Conservation (phyloP, 176 grass and related monocot species). For the Poa annua region DNA sequence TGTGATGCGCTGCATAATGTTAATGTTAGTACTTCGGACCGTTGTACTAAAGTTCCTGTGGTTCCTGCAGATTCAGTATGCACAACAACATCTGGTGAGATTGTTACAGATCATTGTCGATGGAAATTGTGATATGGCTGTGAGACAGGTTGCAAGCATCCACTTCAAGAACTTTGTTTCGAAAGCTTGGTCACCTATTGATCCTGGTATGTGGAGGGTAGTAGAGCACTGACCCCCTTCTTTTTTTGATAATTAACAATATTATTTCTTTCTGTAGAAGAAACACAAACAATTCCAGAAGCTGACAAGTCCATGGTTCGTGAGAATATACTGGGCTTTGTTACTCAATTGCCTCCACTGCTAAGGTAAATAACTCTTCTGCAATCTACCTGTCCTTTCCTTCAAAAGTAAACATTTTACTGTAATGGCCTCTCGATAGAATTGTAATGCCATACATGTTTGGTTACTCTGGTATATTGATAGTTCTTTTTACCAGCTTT, state of each 20-base stretch:
- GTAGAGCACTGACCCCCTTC: neutral
- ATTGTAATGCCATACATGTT: slow-evolving; percentile 1
- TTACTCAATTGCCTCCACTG: slow-evolving; percentile 78
- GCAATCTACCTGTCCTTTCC: neutral
- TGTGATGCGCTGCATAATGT: slow-evolving; percentile 7
- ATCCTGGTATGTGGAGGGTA: slow-evolving; percentile 53
- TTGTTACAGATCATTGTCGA: slow-evolving; percentile 90
- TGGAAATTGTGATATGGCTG: slow-evolving; percentile 73
- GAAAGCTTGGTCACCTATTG: slow-evolving; percentile 77
- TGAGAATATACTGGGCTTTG: slow-evolving; percentile 81
- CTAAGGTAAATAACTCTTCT: slow-evolving; percentile 58
- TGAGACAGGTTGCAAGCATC: slow-evolving; percentile 91
- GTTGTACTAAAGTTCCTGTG: slow-evolving; percentile 26
- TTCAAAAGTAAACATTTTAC: neutral
- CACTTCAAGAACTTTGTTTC: slow-evolving; percentile 94
- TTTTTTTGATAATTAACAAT: slow-evolving; percentile 10
- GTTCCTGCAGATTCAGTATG: slow-evolving; percentile 75
- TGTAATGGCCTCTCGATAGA: neutral
- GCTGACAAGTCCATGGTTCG: slow-evolving; percentile 73
- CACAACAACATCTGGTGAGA: slow-evolving; percentile 74
- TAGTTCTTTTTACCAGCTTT: slow-evolving; percentile 6
- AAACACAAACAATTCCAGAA: slow-evolving; percentile 69
- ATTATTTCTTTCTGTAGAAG: slow-evolving; percentile 48
- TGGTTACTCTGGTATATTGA: neutral
- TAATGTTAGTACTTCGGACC: slow-evolving; percentile 2